A percentile compares a stretch with the other conserved stretches of the same genome.
phyloP scores from a whole-genome alignment of 495 filamentous ascomycete genomes.

The Daldinia caldariorum region DNA sequence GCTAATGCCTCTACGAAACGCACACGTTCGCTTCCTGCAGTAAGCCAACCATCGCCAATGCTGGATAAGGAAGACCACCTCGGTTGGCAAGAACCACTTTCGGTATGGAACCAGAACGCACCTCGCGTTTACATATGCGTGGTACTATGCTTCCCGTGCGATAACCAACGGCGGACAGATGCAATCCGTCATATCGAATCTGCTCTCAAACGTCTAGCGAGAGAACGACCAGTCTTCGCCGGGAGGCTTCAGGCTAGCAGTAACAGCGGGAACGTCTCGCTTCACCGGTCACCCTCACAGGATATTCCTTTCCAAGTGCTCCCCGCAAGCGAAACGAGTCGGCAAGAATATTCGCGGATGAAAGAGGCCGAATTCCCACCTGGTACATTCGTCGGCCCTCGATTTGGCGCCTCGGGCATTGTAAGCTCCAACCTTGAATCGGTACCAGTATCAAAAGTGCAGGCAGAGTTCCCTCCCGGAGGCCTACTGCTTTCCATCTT shows the following conservation, averaged over 20 bases:
- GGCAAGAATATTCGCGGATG: slow-evolving; percentile 42
- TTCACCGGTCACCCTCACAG: slow-evolving; percentile 41
- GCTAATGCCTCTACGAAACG: slow-evolving; percentile 35
- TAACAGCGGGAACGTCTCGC: slow-evolving; percentile 40
- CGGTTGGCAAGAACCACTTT: slow-evolving; percentile 45
- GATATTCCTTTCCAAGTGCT: slow-evolving; percentile 47
- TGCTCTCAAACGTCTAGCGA: slow-evolving; percentile 40
- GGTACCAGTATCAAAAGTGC: slow-evolving; percentile 48
- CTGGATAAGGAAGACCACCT: slow-evolving; percentile 42
- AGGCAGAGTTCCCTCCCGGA: slow-evolving; percentile 46
- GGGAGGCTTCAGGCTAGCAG: slow-evolving; percentile 45
- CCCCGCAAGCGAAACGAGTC: slow-evolving; percentile 28
- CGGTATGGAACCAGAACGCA: slow-evolving; percentile 50
- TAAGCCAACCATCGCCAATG: slow-evolving; percentile 38
- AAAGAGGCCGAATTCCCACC: slow-evolving; percentile 47
- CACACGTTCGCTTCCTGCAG: slow-evolving; percentile 34
- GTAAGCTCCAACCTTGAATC: slow-evolving; percentile 34
- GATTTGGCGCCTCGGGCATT: slow-evolving; percentile 35
- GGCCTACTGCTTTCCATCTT: slow-evolving; percentile 50
- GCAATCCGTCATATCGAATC: slow-evolving; percentile 44
- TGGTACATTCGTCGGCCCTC: slow-evolving; percentile 40
- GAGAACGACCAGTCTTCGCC: slow-evolving; percentile 48
- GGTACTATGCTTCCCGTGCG: slow-evolving; percentile 51
- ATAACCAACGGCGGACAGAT: slow-evolving; percentile 34
- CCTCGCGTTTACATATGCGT: slow-evolving; percentile 50